phyloP scores from a whole-genome alignment of 2,329 filamentous ascomycete genomes.

The Aspergillus chevalieri region DNA sequence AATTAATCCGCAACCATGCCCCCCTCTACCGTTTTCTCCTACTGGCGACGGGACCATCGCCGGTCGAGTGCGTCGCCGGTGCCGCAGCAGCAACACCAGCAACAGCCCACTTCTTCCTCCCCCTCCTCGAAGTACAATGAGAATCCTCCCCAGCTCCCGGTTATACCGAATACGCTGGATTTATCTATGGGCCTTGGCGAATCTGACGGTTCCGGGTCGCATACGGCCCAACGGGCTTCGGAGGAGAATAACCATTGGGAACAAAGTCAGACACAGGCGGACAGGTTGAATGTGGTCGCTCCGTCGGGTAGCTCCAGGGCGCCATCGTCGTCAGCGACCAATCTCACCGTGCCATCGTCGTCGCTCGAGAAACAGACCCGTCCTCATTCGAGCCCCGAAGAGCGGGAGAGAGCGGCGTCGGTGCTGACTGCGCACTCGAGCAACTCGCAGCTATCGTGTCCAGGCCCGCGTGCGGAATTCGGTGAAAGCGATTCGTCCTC shows the following conservation, averaged over 20 bases:
- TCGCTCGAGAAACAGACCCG: slow-evolving; percentile 20
- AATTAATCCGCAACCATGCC: slow-evolving; percentile 20
- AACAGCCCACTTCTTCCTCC: slow-evolving; percentile 9
- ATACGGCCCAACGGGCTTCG: neutral
- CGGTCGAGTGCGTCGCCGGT: slow-evolving; percentile 27
- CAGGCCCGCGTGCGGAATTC: slow-evolving; percentile 15
- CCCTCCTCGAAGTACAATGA: slow-evolving; percentile 13
- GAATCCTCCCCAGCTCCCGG: slow-evolving; percentile 28
- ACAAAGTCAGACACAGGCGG: slow-evolving; percentile 8
- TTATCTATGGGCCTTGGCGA: slow-evolving; percentile 24
- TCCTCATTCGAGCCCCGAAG: slow-evolving; percentile 27
- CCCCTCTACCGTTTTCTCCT: slow-evolving; percentile 34
- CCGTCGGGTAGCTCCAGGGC: slow-evolving; percentile 13
- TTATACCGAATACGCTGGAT: slow-evolving; percentile 23
- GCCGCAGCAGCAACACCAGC: neutral
- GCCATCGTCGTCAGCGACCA: slow-evolving; percentile 23
- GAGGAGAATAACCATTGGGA: slow-evolving; percentile 14
- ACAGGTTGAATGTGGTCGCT: slow-evolving; percentile 16
- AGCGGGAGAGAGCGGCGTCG: slow-evolving; percentile 16
- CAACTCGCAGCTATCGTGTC: slow-evolving; percentile 20
- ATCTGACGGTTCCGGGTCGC: slow-evolving; percentile 10
- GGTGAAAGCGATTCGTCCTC: slow-evolving; percentile 18
- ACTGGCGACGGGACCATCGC: slow-evolving; percentile 36
- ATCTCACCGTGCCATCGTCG: slow-evolving; percentile 22
- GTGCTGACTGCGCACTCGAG: slow-evolving; percentile 20